phyloP scores from a whole-genome alignment of 345 rosid genomes.

The Citrus inodora region DNA sequence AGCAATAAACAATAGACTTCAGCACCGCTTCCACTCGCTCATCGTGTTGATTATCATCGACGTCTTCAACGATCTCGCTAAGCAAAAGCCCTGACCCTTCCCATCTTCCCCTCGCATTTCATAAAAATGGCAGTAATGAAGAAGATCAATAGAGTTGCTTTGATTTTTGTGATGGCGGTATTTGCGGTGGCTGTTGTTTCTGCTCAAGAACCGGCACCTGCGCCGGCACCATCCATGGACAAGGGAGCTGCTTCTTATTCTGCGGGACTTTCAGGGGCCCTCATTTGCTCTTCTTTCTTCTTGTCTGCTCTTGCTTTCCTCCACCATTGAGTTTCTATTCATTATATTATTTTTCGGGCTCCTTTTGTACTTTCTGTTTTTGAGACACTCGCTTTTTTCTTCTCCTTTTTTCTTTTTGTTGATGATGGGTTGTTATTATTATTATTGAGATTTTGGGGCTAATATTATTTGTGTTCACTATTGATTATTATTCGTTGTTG shows the following conservation, averaged over 20 bases:
- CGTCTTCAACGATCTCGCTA: no score
- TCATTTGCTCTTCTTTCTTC: conserved; percentile 30
- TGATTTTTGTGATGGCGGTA: conserved; percentile 3
- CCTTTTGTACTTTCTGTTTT: no score
- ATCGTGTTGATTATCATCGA: background rate
- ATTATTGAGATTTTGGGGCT: background rate
- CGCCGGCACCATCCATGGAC: conserved; percentile 26
- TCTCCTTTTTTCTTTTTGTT: background rate
- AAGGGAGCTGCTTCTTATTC: conserved; percentile 35
- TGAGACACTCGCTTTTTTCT: no score
- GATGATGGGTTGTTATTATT: background rate
- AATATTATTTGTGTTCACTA: background rate
- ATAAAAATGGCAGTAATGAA: background rate
- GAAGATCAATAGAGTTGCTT: background rate
- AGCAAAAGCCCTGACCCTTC: no score
- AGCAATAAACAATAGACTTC: no score
- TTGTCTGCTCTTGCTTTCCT: conserved; percentile 30
- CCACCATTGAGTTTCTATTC: conserved; percentile 1
- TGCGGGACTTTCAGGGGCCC: conserved; percentile 23
- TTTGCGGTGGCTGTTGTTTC: conserved; percentile 1
- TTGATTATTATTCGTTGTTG: background rate
- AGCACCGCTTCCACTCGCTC: background rate
- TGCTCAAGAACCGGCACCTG: conserved; percentile 17
- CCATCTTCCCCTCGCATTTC: background rate
- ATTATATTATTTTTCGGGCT: no score